Evolutionary conservation across 495 filamentous ascomycete genomes (phyloP), one percentile per base, ranked within the genome.

Genomic region (Friedmanniomyces simplex): DNA sequence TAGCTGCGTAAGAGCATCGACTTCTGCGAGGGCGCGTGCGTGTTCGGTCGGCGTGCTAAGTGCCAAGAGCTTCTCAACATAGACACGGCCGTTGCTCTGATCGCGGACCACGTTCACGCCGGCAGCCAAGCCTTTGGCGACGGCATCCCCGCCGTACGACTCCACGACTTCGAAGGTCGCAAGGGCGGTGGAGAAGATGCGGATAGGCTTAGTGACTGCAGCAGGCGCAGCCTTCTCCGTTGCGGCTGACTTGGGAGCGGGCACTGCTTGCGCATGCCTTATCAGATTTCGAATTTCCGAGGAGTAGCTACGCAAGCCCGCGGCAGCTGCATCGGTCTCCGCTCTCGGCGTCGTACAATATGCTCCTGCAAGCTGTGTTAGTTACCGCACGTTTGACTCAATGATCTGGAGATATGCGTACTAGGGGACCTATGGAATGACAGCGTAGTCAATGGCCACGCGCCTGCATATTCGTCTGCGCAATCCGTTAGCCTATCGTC

Each of bases 11-110:
- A 66, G 42, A 5, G 55, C 45, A 11, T 16, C 16, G 21, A 63
- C 61, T 52, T 66, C 63, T 18, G 47, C 30, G 11, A 37, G 45
- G 12, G 54, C 54, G 6, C 48, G 42, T 10, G 45, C 13, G 22
- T 42, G 28, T 26, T 53, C 6, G 14, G 12, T 14, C 2, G 14
- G 12, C 6, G 12, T 43, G 25, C 5, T 5, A 1, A 47, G 8
- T 8, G 13, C n/a, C 13, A 60, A 8, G 13, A 41, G 39, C 45
- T 60, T 60, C 46, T 55, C 51, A 26, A 54, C 48, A 5, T 37
- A 24, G 12, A 50, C 0, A 3, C 10, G 2, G 4, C 32, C 41
- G 18, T 21, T 37, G 24, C 8, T 12, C n/a, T n/a, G 14, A 50
- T 34, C 0, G 14, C 26, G 14, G 24, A 51, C 21, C 16, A 55